Conservation (phyloP, 371 early-diverging fungal genomes). For the Saksenaea vasiformis region DNA sequence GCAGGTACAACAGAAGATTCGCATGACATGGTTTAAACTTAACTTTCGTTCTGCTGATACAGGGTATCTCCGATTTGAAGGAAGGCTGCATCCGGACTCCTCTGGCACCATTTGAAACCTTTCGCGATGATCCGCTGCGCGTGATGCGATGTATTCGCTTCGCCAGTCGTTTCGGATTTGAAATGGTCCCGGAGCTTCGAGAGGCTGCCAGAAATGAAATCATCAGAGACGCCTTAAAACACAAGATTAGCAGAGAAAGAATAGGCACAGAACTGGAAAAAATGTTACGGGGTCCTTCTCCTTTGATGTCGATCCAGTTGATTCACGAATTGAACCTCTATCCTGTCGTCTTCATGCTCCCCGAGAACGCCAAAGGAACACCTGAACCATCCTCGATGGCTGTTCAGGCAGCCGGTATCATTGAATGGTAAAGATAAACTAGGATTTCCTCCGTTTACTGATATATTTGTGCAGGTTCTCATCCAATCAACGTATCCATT, state of each 20-base stretch:
- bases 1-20: conserved; percentile 32
- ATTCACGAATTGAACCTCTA: conserved; percentile 57
- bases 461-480: not conserved
- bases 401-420: conserved; percentile 45
- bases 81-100: conserved; percentile 89
- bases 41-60: not conserved
- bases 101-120: conserved; percentile 88
- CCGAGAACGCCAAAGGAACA: conserved; percentile 38
- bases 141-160: conserved; percentile 97
- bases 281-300: conserved; percentile 78
- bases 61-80: conserved; percentile 78
- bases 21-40: not conserved
- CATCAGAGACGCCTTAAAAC: conserved; percentile 70
- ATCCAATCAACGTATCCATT: not conserved
- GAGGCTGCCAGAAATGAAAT: conserved; percentile 61
- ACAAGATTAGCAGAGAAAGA: conserved; percentile 95
- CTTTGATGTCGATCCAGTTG: conserved; percentile 53
- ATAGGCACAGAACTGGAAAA: conserved; percentile 95
- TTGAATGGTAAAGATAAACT: conserved; percentile 47
- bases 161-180: conserved; percentile 87
- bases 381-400: conserved; percentile 30
- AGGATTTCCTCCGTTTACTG: not conserved
- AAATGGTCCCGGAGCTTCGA: conserved; percentile 71
- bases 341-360: conserved; percentile 56
- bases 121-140: conserved; percentile 98